Base-by-base conservation (phyloP, 2,329 filamentous ascomycete genomes). In the Phialophora macrospora region DNA sequence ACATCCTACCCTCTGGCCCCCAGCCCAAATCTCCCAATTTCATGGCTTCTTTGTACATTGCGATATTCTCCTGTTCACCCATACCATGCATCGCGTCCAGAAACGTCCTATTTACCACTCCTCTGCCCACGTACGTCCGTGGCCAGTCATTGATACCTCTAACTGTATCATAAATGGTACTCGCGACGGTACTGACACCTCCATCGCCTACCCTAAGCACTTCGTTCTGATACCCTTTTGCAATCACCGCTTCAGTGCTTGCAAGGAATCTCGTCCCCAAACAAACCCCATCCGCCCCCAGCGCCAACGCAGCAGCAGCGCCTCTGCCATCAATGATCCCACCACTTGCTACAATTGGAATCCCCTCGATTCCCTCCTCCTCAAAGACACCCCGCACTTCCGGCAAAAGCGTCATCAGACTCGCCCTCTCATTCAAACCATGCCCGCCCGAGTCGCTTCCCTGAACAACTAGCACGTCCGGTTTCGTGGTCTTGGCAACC, bases 221-320 rank as follows among this genome's bases (percentile, higher is more conserved):
- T 62, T 82, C 83, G 17, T 80, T 67, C 68, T 77, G 78, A 68
- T 87, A 87, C 0, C 83, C 84, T 44, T 75, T 74, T 1, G 81
- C 72, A 28, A 87, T 79, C 32, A 75, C 77, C 1, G 82, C 80
- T 72, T 87, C 84, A 0, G 72, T 70, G 3, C 77, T 74, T 0
- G 86, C 86, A 0, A 90, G 80, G 63, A 89, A 87, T 7, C 87
- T 80, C 0, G 88, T 90, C 0, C 89, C 89, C 79, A 91, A 81
- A 0, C 81, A 85, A 0, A 83, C 80, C 0, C 85, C 88, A 0
- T 77, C 74, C 0, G 85, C 84, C 0, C 85, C 85, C 0, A 87
- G 77, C 0, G 78, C 74, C 12, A 86, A 73, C 1, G 82, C 81
- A 0, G 84, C 83, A 6, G 81, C 81, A 0, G 81, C 76, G 0